Base-by-base conservation (phyloP, 306 rosid genomes). In the Chamaecrista fasciculata region DNA sequence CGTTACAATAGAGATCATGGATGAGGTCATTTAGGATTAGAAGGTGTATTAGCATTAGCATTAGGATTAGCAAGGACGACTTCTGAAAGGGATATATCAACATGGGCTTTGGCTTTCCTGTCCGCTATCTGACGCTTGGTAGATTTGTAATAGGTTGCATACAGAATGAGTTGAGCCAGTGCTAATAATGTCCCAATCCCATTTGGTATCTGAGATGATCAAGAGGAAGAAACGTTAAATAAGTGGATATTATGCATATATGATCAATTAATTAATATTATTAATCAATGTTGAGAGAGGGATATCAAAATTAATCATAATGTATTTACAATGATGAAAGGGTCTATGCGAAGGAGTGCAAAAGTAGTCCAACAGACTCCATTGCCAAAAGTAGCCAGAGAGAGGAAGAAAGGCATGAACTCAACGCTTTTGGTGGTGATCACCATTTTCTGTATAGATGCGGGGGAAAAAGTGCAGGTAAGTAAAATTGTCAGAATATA, bases 391-490 rank as follows among this genome's bases (percentile, higher is more conserved):
- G 89, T 79, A 14, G 90, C 86, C 0, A 94, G 43, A 8, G 99
- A 94, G 40, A 94, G 78, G 52, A 26, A 85, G 37, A 94, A 80
- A 0, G 97, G 99, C 98, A 94, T 94, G 67, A 79, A 94, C 72
- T 94, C 95, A 40, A 94, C 88, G 66, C 98, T 94, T 74, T 91
- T 94, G 26, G 95, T 91, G 11, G 57, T 78, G 10, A 94, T 82
- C 80, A 94, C 99, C 84, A 87, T 14, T 85, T 91, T 94, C 99
- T 94, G 86, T 75, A 62, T 8, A n/a, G n/a, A n/a, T n/a, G n/a
- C n/a, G n/a, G n/a, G n/a, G n/a, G n/a, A n/a, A n/a, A n/a, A n/a
- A n/a, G n/a, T n/a, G n/a, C n/a, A n/a, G n/a, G n/a, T n/a, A n/a
- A n/a, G n/a, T n/a, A n/a, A n/a, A n/a, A n/a, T n/a, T n/a, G n/a